These are phyloP conservation scores for Mycena alexandri DNA, from an alignment of 768 basidiomycete genomes.

Conservation along the genomic window DNA sequence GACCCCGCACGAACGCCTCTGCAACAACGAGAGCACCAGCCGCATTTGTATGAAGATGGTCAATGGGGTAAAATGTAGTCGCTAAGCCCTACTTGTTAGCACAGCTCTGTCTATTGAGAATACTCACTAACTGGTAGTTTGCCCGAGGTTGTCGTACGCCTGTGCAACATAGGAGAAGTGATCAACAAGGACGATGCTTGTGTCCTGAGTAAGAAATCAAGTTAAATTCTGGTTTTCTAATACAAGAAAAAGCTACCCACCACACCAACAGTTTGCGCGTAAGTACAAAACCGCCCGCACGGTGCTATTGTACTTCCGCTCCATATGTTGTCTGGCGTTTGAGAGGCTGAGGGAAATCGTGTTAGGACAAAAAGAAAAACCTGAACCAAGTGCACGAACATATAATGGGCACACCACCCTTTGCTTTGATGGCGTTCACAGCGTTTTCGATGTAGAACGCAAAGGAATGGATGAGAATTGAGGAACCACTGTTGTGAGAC, in stretches of 20 bases:
- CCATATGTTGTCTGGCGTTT: constrained; percentile 53
- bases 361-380: background rate
- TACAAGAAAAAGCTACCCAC: background rate
- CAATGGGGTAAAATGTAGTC: constrained; percentile 49
- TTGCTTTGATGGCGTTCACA: constrained; percentile 46
- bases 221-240: too few species aligned
- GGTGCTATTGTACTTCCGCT: constrained; percentile 34
- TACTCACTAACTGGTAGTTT: constrained; percentile 23
- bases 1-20: constrained; percentile 49
- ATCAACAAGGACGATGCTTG: constrained; percentile 46
- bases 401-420: constrained; percentile 51
- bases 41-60: constrained; percentile 51
- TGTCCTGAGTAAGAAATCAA: constrained; percentile 25
- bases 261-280: constrained; percentile 42
- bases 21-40: constrained; percentile 52
- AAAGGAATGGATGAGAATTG: constrained; percentile 50
- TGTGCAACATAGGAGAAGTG: constrained; percentile 49
- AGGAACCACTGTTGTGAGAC: constrained; percentile 40
- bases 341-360: constrained; percentile 18
- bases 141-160: constrained; percentile 48
- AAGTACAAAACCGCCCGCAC: constrained; percentile 48
- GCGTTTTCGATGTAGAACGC: constrained; percentile 51
- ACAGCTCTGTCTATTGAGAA: background rate
- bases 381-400: constrained; percentile 35
- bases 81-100: background rate